Evolutionary conservation across 2,329 filamentous ascomycete genomes (phyloP), one percentile per base, ranked within the genome.

Genomic region (Daldinia sp.): DNA sequence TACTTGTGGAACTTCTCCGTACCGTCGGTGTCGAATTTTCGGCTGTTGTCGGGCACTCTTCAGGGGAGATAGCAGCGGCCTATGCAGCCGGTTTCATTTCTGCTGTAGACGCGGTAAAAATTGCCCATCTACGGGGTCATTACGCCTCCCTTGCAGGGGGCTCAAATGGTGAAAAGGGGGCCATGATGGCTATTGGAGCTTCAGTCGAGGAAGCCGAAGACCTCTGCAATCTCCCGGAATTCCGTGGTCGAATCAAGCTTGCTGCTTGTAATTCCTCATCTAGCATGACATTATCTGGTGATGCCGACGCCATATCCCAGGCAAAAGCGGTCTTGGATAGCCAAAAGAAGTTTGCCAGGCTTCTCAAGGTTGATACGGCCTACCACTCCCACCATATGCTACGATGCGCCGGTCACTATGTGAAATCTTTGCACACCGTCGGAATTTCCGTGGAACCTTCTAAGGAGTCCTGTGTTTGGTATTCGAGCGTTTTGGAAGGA

Each of bases 181-280:
- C 74, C 3, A 83, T 83, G 81, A 73, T 82, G 57, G 80, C 80
- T 0, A 77, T 78, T 0, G 78, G 76, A 0, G 74, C 78, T 1
- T 67, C 70, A 0, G 60, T 69, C 2, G 62, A 70, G 9, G 70
- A 73, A 37, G 58, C 54, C 0, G 19, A 15, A 2, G 68, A 71
- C 2, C 48, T 73, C 0, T 63, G 55, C 34, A 17, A 58, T 0
- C 11, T 43, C 0, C 43, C 56, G 1, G 53, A 56, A 1, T 67
- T 71, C 7, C 8, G 58, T 6, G 61, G 58, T 0, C 58, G 62
- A 1, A 51, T 59, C 2, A 39, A 34, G 3, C n/a, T 72, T 1
- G 71, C 70, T 0, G 70, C 70, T 3, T 48, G 19, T 25, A 72
- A 72, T 29, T 71, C 70, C 9, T 39, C 45, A 30, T 11, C 45